Evolutionary conservation across 176 grass and related monocot genomes (phyloP), one percentile per base, ranked within the genome.

Genomic region (Cenchrus americanus): DNA sequence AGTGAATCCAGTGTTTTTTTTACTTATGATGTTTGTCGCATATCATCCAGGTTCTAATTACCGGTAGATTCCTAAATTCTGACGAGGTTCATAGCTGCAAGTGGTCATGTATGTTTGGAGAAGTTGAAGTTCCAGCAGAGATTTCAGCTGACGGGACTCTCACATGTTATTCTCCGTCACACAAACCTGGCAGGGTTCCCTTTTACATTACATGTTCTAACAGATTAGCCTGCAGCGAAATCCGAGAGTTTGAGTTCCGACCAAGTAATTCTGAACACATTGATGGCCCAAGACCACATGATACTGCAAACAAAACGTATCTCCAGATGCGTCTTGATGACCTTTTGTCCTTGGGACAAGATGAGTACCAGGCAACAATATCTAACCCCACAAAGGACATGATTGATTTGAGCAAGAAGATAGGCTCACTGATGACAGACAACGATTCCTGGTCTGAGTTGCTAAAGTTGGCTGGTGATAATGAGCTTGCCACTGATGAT

Each of bases 21-120:
- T 37, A 37, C 61, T 71, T 83, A 67, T 43, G 14, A 42, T 54
- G 24, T 78, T 78, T 89, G 46, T 84, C 89, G 67, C 58, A 58
- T 81, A 82, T 85, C 21, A 61, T 87, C 24, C 77, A 99, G 95
- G 89, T 98, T 90, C 34, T 98, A 73, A 73, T 95, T 68, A 62
- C 75, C 9, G 92, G 92, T 80, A 91, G 42, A 62, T 95, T 98
- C 84, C 22, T 98, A 61, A 99, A 85, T 66, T 71, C 88, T 51
- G 71, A 58, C 75, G 72, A 86, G 51, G 26, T 85, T 69, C 53
- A 75, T 49, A 93, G 59, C 62, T 83, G 73, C 79, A 98, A 93
- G 51, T 98, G 91, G 96, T 94, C 87, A 79, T 98, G 96, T 84
- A 98, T 98, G 96, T 98, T 98, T 93, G 96, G 96, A 76, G 96